Conservation (phyloP, 768 basidiomycete genomes). For the Lactarius akahatsu region DNA sequence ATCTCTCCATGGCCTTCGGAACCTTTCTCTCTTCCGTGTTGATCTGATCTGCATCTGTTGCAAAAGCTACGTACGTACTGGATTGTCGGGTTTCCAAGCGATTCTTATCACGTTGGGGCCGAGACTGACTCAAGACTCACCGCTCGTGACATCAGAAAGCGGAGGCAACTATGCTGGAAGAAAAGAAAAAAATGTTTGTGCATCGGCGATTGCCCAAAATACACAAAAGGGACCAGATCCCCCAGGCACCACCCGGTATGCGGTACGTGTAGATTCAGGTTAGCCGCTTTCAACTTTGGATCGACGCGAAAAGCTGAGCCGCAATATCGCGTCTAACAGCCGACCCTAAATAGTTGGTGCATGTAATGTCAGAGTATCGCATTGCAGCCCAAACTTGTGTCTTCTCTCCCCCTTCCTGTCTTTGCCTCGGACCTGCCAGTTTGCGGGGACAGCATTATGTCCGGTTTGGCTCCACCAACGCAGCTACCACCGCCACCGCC, state of each 20-base stretch:
- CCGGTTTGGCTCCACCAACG: background rate
- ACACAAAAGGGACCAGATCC: background rate
- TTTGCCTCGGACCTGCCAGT: background rate
- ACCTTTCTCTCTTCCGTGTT: background rate
- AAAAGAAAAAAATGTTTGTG: background rate
- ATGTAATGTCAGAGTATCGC: too few relatives aligned
- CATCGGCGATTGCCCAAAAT: background rate
- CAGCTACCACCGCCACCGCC: background rate
- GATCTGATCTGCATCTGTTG: background rate
- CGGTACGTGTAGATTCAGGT: background rate
- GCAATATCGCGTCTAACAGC: background rate
- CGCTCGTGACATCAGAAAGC: background rate
- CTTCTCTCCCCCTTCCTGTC: background rate
- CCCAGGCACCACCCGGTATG: background rate
- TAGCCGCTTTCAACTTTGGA: background rate
- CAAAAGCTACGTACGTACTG: background rate
- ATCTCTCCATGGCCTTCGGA: background rate
- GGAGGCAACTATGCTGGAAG: background rate
- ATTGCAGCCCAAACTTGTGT: background rate
- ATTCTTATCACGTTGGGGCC: background rate
- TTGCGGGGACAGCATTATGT: constrained; percentile 2
- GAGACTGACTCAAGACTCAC: background rate
- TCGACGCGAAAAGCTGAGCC: background rate
- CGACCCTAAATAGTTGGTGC: background rate
- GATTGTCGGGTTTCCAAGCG: background rate